Percentiles rank a stretch among this genome's conserved stretches.
These are phyloP conservation scores for Ophiostoma populinum DNA, from an alignment of 2,329 filamentous ascomycete species.

Conservation along the genomic window DNA sequence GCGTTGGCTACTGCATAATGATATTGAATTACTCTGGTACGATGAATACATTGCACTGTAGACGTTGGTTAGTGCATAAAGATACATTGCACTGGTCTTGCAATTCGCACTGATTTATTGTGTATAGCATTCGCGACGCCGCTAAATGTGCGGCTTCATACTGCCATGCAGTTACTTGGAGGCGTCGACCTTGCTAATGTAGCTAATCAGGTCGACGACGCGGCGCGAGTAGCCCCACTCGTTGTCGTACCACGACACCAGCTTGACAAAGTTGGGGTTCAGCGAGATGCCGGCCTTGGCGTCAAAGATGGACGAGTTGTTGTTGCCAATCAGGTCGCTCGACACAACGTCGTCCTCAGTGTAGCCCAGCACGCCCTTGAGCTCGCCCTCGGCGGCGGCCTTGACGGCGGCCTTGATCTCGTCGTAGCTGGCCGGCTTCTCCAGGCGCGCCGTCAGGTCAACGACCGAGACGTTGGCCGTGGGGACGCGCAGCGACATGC, in stretches of 20 bases:
- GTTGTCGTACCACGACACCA: constrained; percentile 98
- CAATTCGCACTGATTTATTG: too few relatives aligned
- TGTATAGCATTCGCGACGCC: too few relatives aligned
- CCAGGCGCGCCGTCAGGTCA: constrained; percentile 82
- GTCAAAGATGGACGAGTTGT: constrained; percentile 93
- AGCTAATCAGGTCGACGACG: constrained; percentile 65
- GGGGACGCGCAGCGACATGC: constrained; percentile 98
- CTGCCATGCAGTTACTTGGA: constrained; percentile 24
- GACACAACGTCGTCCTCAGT: constrained; percentile 96
- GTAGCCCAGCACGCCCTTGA: constrained; percentile 88
- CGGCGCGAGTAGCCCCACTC: constrained; percentile 99
- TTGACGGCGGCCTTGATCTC: constrained; percentile 88
- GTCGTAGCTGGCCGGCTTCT: constrained; percentile 78
- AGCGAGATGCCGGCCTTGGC: constrained; percentile 97
- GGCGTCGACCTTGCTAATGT: constrained; percentile 63
- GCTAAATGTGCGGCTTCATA: constrained; percentile 6
- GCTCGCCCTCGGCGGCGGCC: constrained; percentile 63
- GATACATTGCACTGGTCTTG: too few relatives aligned
- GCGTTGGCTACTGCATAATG: too few relatives aligned
- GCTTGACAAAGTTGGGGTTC: constrained; percentile 98
- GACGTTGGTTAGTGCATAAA: too few relatives aligned
- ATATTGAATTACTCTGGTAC: too few relatives aligned
- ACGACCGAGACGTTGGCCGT: constrained; percentile 98
- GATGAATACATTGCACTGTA: too few relatives aligned
- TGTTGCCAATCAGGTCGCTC: constrained; percentile 82